Evolutionary conservation across 768 basidiomycete genomes (phyloP).

Genomic region (Agaricus sinodeliciosus): DNA sequence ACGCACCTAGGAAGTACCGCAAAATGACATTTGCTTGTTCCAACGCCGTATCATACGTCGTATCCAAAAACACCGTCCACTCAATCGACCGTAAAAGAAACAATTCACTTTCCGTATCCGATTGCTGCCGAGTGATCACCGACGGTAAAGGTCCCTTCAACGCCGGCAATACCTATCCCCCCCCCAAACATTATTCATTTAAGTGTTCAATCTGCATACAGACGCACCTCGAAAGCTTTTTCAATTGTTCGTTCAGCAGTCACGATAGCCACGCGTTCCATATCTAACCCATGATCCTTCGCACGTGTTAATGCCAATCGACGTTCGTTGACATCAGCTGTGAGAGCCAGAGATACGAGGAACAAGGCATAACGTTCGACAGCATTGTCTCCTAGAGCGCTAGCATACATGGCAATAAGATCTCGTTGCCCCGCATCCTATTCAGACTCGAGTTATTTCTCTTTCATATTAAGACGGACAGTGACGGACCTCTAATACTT

Average conservation of each 20-base stretch:
- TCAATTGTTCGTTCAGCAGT: slow-evolving; percentile 77
- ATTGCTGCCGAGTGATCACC: slow-evolving; percentile 48
- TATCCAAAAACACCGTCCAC: slow-evolving; percentile 79
- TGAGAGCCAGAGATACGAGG: slow-evolving; percentile 69
- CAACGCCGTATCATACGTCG: slow-evolving; percentile 72
- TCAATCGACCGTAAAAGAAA: slow-evolving; percentile 83
- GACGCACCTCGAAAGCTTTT: slow-evolving; percentile 52
- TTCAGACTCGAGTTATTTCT: background rate
- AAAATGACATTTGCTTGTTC: slow-evolving; percentile 85
- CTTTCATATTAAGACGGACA: background rate
- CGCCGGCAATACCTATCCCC: slow-evolving; percentile 51
- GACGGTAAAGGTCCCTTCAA: slow-evolving; percentile 55
- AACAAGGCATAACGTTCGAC: slow-evolving; percentile 90
- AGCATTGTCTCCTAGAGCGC: slow-evolving; percentile 84
- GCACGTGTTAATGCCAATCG: slow-evolving; percentile 67
- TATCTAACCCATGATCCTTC: slow-evolving; percentile 78
- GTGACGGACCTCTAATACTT: slow-evolving; percentile 68
- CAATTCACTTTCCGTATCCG: slow-evolving; percentile 50
- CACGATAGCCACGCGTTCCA: slow-evolving; percentile 69
- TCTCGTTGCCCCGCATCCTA: slow-evolving; percentile 73
- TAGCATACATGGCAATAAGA: slow-evolving; percentile 91
- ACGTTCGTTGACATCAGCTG: slow-evolving; percentile 58
- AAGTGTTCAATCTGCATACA: too few species aligned
- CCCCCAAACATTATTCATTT: too few species aligned
- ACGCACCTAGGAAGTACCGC: slow-evolving; percentile 83